Evolutionary conservation across 345 rosid species (phyloP).

Genomic region (Sisymbrium irio): DNA sequence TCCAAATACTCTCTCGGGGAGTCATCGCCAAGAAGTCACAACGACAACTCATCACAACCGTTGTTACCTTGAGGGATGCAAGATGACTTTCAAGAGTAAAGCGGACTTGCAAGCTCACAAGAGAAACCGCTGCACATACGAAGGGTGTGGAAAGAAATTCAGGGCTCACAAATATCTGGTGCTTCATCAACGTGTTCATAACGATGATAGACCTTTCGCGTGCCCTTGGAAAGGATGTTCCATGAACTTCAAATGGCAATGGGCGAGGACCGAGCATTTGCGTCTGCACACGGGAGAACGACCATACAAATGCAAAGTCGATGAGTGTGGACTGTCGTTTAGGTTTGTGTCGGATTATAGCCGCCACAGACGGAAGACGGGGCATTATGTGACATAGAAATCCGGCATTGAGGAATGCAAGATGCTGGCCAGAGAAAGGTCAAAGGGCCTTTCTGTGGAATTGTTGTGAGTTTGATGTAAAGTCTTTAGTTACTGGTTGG

Average conservation of each 20-base stretch:
- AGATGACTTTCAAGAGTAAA: slow-evolving; percentile 74
- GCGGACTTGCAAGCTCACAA: slow-evolving; percentile 65
- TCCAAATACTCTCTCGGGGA: slow-evolving; percentile 18
- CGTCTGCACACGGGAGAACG: slow-evolving; percentile 93
- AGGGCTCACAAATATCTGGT: slow-evolving; percentile 77
- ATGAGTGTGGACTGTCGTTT: slow-evolving; percentile 79
- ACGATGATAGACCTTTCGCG: slow-evolving; percentile 75
- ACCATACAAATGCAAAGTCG: slow-evolving; percentile 81
- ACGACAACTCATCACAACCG: slow-evolving; percentile 34
- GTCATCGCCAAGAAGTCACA: slow-evolving; percentile 28
- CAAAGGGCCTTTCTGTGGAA: slow-evolving; percentile 6
- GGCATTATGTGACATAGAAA: slow-evolving; percentile 55
- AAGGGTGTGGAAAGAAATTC: slow-evolving; percentile 81
- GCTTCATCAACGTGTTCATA: slow-evolving; percentile 89
- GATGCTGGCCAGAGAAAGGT: neutral
- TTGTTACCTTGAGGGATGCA: slow-evolving; percentile 84
- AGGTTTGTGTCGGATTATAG: slow-evolving; percentile 95
- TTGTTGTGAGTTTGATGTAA: slow-evolving; percentile 1
- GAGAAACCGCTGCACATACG: slow-evolving; percentile 71
- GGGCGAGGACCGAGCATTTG: slow-evolving; percentile 99
- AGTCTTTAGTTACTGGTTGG: neutral
- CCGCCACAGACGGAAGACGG: slow-evolving; percentile 88
- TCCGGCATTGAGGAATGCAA: neutral
- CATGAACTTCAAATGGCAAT: slow-evolving; percentile 98
- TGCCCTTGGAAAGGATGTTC: slow-evolving; percentile 91